phyloP scores from a whole-genome alignment of 2,329 filamentous ascomycete species.

The Ascochyta lentis region DNA sequence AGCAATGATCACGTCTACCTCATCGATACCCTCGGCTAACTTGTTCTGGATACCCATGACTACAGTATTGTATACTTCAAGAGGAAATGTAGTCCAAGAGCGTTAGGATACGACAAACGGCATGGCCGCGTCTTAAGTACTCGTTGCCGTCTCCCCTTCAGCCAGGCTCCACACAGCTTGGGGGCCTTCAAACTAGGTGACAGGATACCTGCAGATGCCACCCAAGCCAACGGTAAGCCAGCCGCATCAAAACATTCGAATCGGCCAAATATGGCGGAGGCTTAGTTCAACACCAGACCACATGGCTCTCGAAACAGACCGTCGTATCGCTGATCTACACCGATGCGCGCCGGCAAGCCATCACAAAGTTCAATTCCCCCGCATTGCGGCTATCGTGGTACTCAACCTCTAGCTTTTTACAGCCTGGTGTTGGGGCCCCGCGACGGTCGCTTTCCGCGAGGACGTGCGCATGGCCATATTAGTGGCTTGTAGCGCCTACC shows the following conservation, averaged over 20 bases:
- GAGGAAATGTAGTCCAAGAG: neutral
- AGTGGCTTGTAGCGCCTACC: constrained; percentile 7
- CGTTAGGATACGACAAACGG: neutral
- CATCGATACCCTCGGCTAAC: constrained; percentile 48
- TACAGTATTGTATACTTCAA: neutral
- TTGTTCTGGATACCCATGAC: constrained; percentile 43
- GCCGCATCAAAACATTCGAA: constrained; percentile 1
- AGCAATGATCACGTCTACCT: constrained; percentile 61
- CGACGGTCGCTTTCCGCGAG: constrained; percentile 15
- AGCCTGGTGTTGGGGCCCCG: constrained; percentile 14
- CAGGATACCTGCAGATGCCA: constrained; percentile 10
- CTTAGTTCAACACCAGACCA: neutral
- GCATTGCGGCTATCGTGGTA: constrained; percentile 14
- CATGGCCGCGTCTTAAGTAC: constrained; percentile 6
- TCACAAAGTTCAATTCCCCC: constrained; percentile 1
- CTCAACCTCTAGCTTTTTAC: constrained; percentile 8
- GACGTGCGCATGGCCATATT: constrained; percentile 9
- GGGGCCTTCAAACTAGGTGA: constrained; percentile 12
- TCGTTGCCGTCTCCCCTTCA: neutral
- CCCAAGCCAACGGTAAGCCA: constrained; percentile 9
- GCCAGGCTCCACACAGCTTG: constrained; percentile 12
- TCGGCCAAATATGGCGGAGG: constrained; percentile 7
- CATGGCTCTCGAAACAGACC: neutral
- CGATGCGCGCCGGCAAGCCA: neutral
- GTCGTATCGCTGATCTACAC: neutral